phyloP scores from a whole-genome alignment of 2,329 filamentous ascomycete species.

The Diaporthe eres region DNA sequence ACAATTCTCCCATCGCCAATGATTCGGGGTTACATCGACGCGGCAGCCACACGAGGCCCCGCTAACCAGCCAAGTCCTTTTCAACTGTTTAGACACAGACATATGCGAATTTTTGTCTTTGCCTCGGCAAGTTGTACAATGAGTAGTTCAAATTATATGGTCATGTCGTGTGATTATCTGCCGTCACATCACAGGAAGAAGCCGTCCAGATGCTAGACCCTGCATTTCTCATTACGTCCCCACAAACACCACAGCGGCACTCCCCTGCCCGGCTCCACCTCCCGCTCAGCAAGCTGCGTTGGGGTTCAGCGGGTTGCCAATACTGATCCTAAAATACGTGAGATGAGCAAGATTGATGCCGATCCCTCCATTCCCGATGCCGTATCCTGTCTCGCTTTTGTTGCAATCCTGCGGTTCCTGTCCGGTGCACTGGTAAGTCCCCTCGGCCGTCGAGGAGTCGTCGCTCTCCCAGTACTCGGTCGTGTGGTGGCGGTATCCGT shows the following conservation, averaged over 20 bases:
- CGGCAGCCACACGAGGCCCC: background rate
- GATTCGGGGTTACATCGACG: background rate
- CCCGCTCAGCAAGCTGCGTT: conserved; percentile 30
- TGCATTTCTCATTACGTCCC: background rate
- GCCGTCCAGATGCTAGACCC: background rate
- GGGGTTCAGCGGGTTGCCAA: conserved; percentile 16
- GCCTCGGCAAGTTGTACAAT: conserved; percentile 19
- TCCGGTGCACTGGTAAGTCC: conserved; percentile 17
- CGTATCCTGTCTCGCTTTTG: conserved; percentile 10
- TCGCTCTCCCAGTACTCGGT: conserved; percentile 61
- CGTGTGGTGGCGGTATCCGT: conserved; percentile 62
- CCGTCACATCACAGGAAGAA: conserved; percentile 14
- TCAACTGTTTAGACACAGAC: background rate
- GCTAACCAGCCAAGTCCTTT: conserved; percentile 16
- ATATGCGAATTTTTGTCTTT: background rate
- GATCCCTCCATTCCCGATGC: background rate
- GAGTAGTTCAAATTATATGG: background rate
- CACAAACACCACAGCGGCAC: background rate
- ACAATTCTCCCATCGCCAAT: background rate
- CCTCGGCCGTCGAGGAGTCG: background rate
- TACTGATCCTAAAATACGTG: conserved; percentile 33
- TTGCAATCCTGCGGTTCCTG: conserved; percentile 35
- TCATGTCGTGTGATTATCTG: background rate
- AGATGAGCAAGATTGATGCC: conserved; percentile 37
- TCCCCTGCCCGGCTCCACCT: background rate